Evolutionary conservation across 2,329 filamentous ascomycete genomes (phyloP), one percentile per base, ranked within the genome.

Genomic region (Epicoccum nigrum): DNA sequence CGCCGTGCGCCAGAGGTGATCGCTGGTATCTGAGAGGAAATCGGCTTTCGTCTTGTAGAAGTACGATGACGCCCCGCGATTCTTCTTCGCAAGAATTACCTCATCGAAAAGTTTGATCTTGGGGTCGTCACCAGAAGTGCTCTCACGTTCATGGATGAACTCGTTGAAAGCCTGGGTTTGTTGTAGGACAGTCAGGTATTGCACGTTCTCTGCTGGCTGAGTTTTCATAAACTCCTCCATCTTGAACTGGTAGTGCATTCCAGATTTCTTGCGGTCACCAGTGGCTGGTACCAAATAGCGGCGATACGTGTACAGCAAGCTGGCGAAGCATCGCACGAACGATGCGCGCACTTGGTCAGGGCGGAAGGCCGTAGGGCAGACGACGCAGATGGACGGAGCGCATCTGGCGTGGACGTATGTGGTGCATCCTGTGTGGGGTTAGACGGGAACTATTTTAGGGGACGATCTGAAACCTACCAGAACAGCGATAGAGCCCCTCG

Each of bases 141-240:
- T 85, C 73, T 94, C 90, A 37, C 90, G 84, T 62, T 92, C 88
- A 65, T 93, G 88, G 55, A 94, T 89, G 71, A 94, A 94, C 70
- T 93, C 89, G 60, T 91, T 91, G 70, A 92, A 91, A 40, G 78
- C 84, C 76, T 88, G 85, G 2, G 85, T 88, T 60, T 88, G 82
- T 59, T 84, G 83, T 39, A 88, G 72, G 65, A 84, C 78, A 34
- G 78, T 72, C 67, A 88, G 81, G 63, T 88, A 88, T 47, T 85
- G 83, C 20, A 82, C 80, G 60, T 86, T 83, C 59, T 88, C 86
- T 51, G 81, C 76, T 2, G 86, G 85, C 56, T 88, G 75, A 62
- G 83, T 86, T 67, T 81, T 83, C 57, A 86, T 71, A 62, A 87
- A 88, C 3, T 82, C 82, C 35, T 87, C 84, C 78, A 86, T 83